Conservation (phyloP, 768 basidiomycete genomes). For the Sarcodon aspratus region DNA sequence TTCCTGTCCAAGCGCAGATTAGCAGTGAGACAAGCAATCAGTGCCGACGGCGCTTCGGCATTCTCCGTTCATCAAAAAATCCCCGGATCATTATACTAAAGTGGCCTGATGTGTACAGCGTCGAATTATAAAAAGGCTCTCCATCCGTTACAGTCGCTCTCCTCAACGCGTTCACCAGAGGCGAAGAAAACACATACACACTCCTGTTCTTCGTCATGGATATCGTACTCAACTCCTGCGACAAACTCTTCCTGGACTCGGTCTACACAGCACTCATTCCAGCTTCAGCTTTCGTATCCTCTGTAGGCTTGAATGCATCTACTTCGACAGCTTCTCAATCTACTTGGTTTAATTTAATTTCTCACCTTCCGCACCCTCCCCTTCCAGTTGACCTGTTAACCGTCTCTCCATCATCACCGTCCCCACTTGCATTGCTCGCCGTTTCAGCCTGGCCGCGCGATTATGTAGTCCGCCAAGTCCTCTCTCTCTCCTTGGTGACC, state of each 20-base stretch:
- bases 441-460: constrained; percentile 80
- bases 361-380: constrained; percentile 46
- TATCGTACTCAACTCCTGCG: constrained; percentile 58
- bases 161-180: too few species aligned
- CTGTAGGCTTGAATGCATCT: constrained; percentile 10
- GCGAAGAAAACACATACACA: too few species aligned
- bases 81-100: too few species aligned
- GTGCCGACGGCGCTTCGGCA: too few species aligned
- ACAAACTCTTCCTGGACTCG: constrained; percentile 67
- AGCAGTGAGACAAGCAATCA: too few species aligned
- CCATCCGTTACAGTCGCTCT: too few species aligned
- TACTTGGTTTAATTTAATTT: constrained; percentile 43
- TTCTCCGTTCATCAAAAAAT: too few species aligned
- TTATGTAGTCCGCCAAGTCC: constrained; percentile 64
- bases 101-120: too few species aligned
- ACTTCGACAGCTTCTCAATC: constrained; percentile 23
- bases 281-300: constrained; percentile 17
- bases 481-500: constrained; percentile 65
- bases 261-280: constrained; percentile 74
- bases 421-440: constrained; percentile 17
- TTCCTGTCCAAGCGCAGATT: too few species aligned
- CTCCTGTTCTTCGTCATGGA: constrained; percentile 47
- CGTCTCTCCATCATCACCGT: constrained; percentile 13
- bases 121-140: too few species aligned
- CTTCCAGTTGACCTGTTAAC: constrained; percentile 24